Evolutionary conservation across 345 rosid species (phyloP).

Genomic region (Populus davidiana): DNA sequence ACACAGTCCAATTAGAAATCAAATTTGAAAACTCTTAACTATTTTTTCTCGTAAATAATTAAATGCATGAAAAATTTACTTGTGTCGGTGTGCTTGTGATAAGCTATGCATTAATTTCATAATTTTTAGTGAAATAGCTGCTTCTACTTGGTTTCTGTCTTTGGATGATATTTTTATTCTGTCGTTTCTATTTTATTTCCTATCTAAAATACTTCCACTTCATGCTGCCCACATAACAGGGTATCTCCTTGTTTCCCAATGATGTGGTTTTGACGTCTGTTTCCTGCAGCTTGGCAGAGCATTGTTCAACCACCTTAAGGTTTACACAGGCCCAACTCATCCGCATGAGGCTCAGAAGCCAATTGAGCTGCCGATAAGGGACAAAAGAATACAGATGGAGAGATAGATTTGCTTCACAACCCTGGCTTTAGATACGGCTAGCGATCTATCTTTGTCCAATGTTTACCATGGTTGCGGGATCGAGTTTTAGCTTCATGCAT

Average conservation of each 20-base stretch:
- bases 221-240: neutral
- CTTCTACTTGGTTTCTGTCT: neutral
- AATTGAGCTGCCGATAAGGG: conserved; percentile 73
- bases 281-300: conserved; percentile 85
- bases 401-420: conserved; percentile 23
- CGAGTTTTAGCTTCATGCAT: conserved; percentile 1
- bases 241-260: neutral
- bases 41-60: no score
- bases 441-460: conserved; percentile 1
- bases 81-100: neutral
- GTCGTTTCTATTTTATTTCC: neutral
- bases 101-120: neutral
- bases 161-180: neutral
- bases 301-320: conserved; percentile 89
- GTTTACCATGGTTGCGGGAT: neutral
- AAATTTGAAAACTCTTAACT: neutral
- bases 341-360: conserved; percentile 95
- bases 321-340: conserved; percentile 87
- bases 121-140: neutral
- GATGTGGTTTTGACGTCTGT: neutral
- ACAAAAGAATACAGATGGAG: conserved; percentile 74
- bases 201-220: neutral
- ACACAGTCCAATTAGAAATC: neutral
- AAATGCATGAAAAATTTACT: no score
- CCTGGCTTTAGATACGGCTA: conserved; percentile 19